These are phyloP conservation scores for Saccharomycopsis phalli DNA, from an alignment of 1,139 yeast genomes.

Conservation along the genomic window DNA sequence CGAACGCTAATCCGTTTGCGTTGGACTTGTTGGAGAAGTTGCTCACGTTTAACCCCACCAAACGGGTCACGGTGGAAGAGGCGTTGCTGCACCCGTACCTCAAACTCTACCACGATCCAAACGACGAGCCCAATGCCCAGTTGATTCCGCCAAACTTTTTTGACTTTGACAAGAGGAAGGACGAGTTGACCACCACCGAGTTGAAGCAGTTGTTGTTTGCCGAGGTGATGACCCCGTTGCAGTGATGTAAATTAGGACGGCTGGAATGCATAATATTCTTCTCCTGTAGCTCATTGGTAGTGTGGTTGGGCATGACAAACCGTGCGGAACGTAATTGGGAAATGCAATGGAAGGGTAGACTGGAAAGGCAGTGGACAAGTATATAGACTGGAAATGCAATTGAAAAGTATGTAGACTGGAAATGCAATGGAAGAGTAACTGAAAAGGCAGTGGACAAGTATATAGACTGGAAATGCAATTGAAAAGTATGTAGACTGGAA, in stretches of 20 bases:
- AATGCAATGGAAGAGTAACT: neutral
- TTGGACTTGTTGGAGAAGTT: slow-evolving; percentile 68
- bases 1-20: slow-evolving; percentile 54
- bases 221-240: slow-evolving; percentile 36
- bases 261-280: neutral
- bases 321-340: neutral
- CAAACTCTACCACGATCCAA: slow-evolving; percentile 67
- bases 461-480: too few relatives aligned
- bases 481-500: neutral
- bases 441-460: too few relatives aligned
- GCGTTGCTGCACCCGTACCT: slow-evolving; percentile 82
- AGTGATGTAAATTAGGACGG: neutral
- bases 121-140: slow-evolving; percentile 71
- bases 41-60: slow-evolving; percentile 70
- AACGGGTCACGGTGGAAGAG: slow-evolving; percentile 69
- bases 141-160: slow-evolving; percentile 74
- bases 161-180: slow-evolving; percentile 71
- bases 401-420: neutral
- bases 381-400: too few relatives aligned
- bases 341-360: neutral
- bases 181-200: slow-evolving; percentile 59
- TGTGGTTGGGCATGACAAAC: neutral
- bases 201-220: slow-evolving; percentile 62
- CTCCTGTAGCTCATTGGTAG: neutral
- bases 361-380: neutral